Conservation (phyloP, 805 yeast genomes). For the Saccharomycopsis fermentans region DNA sequence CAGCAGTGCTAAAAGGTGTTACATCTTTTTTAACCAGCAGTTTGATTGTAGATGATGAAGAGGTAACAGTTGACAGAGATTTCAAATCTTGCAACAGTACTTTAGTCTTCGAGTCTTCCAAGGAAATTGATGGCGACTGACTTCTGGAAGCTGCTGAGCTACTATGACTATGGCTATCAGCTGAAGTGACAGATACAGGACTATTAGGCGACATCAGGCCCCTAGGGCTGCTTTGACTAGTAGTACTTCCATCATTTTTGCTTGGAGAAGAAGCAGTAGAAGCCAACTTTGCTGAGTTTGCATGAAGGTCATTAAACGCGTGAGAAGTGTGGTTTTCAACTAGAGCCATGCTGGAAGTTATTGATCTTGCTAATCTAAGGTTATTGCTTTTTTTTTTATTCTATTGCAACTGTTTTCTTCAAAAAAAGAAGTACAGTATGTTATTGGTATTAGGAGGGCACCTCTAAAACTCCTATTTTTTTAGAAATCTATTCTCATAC, state of each 20-base stretch:
- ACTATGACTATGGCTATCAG: background rate
- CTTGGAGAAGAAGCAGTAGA: background rate
- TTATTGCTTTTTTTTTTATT: background rate
- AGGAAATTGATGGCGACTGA: background rate
- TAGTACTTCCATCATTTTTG: background rate
- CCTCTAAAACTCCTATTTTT: slow-evolving; percentile 1
- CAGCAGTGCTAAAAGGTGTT: background rate
- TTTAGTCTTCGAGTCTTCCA: background rate
- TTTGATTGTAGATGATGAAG: no score
- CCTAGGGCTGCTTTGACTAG: background rate
- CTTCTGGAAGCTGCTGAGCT: background rate
- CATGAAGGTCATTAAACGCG: background rate
- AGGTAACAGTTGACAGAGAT: background rate
- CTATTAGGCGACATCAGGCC: slow-evolving; percentile 1
- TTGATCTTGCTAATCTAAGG: background rate
- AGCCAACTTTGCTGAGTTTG: background rate
- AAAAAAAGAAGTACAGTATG: background rate
- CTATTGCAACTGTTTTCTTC: background rate
- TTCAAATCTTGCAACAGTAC: background rate
- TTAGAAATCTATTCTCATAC: background rate
- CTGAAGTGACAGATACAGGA: background rate
- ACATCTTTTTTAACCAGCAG: no score
- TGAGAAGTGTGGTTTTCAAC: background rate
- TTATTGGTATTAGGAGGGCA: background rate
- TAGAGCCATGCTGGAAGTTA: background rate